Evolutionary conservation across 164 flowering plant genomes (phyloP).

Genomic region (Platanus orientalis): DNA sequence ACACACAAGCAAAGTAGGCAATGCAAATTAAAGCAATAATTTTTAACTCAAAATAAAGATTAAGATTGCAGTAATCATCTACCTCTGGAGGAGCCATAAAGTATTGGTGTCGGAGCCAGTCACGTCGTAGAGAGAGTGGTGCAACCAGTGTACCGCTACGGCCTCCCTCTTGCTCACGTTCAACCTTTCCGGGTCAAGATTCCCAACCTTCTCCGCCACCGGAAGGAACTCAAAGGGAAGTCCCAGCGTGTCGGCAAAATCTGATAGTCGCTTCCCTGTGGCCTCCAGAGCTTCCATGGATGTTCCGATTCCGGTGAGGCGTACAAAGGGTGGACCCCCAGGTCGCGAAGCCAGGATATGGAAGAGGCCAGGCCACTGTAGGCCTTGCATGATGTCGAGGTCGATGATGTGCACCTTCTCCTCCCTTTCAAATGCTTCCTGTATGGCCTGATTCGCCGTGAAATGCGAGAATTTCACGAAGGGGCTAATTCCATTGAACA

Average conservation of each 20-base stretch:
- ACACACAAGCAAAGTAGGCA: neutral
- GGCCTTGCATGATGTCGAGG: conserved; percentile 95
- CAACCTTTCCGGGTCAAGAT: conserved; percentile 66
- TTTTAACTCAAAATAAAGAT: too few species aligned
- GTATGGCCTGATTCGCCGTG: conserved; percentile 95
- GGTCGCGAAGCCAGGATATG: conserved; percentile 89
- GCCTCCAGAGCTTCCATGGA: conserved; percentile 79
- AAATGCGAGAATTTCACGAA: conserved; percentile 95
- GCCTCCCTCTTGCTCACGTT: conserved; percentile 85
- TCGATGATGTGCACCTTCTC: conserved; percentile 94
- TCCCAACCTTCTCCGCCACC: conserved; percentile 82
- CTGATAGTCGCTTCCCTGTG: conserved; percentile 86
- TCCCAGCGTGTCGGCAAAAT: conserved; percentile 83
- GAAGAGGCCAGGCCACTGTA: conserved; percentile 97
- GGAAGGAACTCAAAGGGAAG: conserved; percentile 87
- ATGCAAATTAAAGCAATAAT: neutral
- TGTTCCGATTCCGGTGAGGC: conserved; percentile 85
- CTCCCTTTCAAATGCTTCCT: conserved; percentile 92
- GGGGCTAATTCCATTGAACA: conserved; percentile 97
- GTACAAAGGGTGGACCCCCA: conserved; percentile 82
- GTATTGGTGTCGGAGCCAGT: conserved; percentile 87
- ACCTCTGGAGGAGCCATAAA: conserved; percentile 89
- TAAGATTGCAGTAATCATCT: neutral
- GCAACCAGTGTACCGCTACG: conserved; percentile 95
- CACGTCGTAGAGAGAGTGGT: conserved; percentile 91